Evolutionary conservation across 2,329 filamentous ascomycete genomes (phyloP).

Genomic region (Colletotrichum sp.): DNA sequence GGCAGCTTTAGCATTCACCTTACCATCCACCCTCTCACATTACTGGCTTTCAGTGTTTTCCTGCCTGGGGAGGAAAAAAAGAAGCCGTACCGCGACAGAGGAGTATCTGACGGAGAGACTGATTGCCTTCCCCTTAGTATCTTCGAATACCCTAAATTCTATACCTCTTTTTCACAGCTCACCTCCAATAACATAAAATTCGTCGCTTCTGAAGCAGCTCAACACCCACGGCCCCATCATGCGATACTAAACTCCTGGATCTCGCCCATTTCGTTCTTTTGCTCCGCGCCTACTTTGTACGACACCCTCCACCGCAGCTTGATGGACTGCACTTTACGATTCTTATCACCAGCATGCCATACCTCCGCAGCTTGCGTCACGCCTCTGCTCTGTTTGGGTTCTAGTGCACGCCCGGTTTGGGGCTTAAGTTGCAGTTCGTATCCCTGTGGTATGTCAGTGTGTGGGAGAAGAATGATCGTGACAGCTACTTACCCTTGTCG

Average conservation of each 20-base stretch:
- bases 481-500: conserved; percentile 75
- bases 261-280: conserved; percentile 83
- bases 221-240: conserved; percentile 38
- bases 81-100: background rate
- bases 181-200: background rate
- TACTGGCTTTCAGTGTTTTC: background rate
- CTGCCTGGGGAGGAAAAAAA: background rate
- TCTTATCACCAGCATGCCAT: conserved; percentile 72
- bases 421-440: conserved; percentile 83
- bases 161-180: background rate
- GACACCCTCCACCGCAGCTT: conserved; percentile 90
- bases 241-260: conserved; percentile 79
- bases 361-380: conserved; percentile 84
- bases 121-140: background rate
- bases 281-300: conserved; percentile 72
- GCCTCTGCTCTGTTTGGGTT: conserved; percentile 74
- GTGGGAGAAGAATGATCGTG: background rate
- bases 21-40: background rate
- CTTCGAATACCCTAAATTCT: conserved; percentile 3
- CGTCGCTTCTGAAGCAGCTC: background rate
- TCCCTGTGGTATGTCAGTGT: conserved; percentile 56
- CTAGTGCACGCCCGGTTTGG: conserved; percentile 80
- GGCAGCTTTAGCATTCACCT: background rate
- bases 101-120: background rate
- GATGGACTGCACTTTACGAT: conserved; percentile 74